Conservation (phyloP, 108 stramenopile genomes). For the Cyclotella kingstonii region DNA sequence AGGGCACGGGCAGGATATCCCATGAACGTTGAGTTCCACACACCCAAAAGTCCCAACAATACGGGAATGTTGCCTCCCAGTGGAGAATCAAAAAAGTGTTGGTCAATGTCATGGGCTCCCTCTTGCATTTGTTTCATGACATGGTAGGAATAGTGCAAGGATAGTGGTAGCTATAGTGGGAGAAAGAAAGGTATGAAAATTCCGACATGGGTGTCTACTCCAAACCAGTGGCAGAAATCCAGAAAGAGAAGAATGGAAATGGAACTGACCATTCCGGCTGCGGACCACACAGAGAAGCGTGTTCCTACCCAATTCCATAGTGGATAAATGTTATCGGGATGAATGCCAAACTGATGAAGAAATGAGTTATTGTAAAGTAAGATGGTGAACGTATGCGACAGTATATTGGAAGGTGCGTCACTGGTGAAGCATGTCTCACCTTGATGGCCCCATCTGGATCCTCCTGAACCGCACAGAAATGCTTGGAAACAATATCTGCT, state of each 20-base stretch:
- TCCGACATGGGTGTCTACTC: too few relatives aligned
- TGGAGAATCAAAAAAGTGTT: conserved; percentile 95
- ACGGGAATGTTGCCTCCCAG: conserved; percentile 95
- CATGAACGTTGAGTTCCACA: conserved; percentile 99
- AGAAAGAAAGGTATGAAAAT: background rate
- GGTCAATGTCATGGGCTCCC: conserved; percentile 97
- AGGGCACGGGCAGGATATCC: conserved; percentile 89
- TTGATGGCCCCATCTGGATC: conserved; percentile 14
- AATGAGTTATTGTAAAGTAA: background rate
- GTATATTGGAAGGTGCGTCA: too few relatives aligned
- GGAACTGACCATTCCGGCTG: conserved; percentile 60
- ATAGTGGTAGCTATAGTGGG: conserved; percentile 62
- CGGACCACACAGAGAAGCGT: conserved; percentile 85
- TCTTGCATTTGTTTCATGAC: conserved; percentile 81
- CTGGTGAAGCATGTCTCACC: background rate
- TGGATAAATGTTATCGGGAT: conserved; percentile 80
- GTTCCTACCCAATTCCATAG: conserved; percentile 99
- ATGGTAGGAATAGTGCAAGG: conserved; percentile 85
- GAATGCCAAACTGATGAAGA: conserved; percentile 71
- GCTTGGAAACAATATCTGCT: conserved; percentile 62
- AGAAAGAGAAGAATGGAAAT: background rate
- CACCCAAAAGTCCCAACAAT: conserved; percentile 92
- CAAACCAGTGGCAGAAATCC: too few relatives aligned
- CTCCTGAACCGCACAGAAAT: conserved; percentile 85
- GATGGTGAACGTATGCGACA: background rate